phyloP scores from a whole-genome alignment of 1,284 basidiomycete species.

The Pterulicium gracile region DNA sequence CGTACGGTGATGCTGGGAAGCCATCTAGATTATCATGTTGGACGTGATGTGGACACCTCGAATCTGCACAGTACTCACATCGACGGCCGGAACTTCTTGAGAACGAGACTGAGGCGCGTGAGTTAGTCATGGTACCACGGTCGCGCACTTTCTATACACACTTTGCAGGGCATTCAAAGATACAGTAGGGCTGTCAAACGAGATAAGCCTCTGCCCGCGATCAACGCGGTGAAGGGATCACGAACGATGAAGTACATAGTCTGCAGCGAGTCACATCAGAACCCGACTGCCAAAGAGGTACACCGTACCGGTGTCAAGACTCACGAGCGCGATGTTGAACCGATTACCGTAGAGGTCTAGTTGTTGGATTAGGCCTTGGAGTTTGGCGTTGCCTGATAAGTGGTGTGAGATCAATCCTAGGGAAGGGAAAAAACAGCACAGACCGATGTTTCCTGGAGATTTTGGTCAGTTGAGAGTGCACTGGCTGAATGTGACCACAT shows the following conservation, averaged over 20 bases:
- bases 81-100: constrained; percentile 42
- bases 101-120: constrained; percentile 27
- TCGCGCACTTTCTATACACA: constrained; percentile 17
- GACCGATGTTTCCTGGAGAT: constrained; percentile 46
- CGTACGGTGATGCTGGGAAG: constrained; percentile 36
- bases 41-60: too few relatives aligned
- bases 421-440: constrained; percentile 5
- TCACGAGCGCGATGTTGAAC: constrained; percentile 59
- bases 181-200: constrained; percentile 40
- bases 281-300: neutral
- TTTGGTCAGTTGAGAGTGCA: neutral
- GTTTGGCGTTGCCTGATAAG: constrained; percentile 52
- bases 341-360: constrained; percentile 43
- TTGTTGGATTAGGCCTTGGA: constrained; percentile 46
- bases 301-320: constrained; percentile 3
- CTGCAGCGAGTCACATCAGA: constrained; percentile 21
- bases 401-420: too few relatives aligned
- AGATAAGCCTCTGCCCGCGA: neutral
- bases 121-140: constrained; percentile 41
- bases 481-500: neutral
- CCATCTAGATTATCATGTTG: constrained; percentile 21
- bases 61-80: too few relatives aligned
- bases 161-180: constrained; percentile 55
- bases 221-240: constrained; percentile 1
- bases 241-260: constrained; percentile 63